Base-by-base conservation (phyloP, 2,329 filamentous ascomycete genomes). In the Aspergillus bombycis region DNA sequence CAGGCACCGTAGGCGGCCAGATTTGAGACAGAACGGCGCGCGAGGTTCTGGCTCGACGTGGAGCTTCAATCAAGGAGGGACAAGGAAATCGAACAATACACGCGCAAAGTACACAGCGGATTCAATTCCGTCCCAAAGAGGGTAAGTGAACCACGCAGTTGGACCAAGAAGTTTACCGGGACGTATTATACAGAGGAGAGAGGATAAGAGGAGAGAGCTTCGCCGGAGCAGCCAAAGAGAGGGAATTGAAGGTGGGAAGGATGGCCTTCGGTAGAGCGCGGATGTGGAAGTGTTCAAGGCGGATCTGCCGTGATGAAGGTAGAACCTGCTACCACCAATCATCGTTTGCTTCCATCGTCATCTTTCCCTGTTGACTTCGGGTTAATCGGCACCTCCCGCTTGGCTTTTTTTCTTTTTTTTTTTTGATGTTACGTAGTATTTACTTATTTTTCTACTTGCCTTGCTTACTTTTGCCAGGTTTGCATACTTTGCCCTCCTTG, bases 361-460 rank as follows among this genome's bases (percentile, higher is more conserved):
- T 59, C 48, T 46, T 54, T 54, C 14, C 23, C 16, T 34, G 16
- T 30, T 46, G 32, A 34, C 46, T 53, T 62, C 65, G 62, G 65
- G 21, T 65, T 58, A 26, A 62, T 62, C 60, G 64, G 60, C 62
- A 66, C 56, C 64, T 58, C 58, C 61, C 61, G 61, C n/a, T 53
- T 43, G 46, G 12, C 19, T 19, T 59, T 36, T 45, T 58, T 50
- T 34, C 43, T 32, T 46, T 32, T 53, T 43, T 48, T 53, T 14
- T 46, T 11, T 26, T 32, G 2, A n/a, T 52, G 12, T 19, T 50
- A 19, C 4, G 19, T 10, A 4, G 19, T 10, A 4, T 21, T 7
- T 57, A n/a, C n/a, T 46, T 23, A 41, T 52, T 52, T 34, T 36
- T 16, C 28, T 7, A 9, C 23, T 36, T 41, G 38, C 38, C 16